Conservation (phyloP, 768 basidiomycete genomes). For the Trametes cinnabarina region DNA sequence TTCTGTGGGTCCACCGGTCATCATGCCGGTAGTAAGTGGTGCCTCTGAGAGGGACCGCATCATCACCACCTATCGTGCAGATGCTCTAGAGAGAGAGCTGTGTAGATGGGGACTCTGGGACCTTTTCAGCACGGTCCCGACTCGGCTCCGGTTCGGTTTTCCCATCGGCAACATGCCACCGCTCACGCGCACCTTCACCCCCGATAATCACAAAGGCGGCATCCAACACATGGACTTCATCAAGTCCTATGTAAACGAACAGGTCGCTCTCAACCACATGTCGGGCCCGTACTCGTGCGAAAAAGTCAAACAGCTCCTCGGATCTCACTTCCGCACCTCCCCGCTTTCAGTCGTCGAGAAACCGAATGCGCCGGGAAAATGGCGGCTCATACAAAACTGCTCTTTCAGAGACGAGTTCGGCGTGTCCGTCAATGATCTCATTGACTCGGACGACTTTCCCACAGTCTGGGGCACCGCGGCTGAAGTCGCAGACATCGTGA, state of each 20-base stretch:
- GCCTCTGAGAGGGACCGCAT: slow-evolving; percentile 8
- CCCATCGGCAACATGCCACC: slow-evolving; percentile 2
- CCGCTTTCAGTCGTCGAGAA: slow-evolving; percentile 7
- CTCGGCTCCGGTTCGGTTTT: slow-evolving; percentile 4
- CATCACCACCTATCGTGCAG: background rate
- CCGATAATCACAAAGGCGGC: slow-evolving; percentile 2
- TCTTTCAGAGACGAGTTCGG: background rate
- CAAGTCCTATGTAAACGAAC: background rate
- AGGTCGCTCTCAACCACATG: background rate
- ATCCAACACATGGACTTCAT: slow-evolving; percentile 5
- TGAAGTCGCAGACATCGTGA: background rate
- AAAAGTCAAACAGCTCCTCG: background rate
- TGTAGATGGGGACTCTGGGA: background rate
- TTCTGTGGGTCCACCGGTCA: slow-evolving; percentile 14
- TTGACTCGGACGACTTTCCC: slow-evolving; percentile 2
- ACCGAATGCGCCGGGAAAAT: background rate
- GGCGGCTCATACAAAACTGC: slow-evolving; percentile 3
- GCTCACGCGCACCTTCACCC: background rate
- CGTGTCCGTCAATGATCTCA: slow-evolving; percentile 1
- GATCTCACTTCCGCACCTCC: background rate
- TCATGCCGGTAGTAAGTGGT: slow-evolving; percentile 10
- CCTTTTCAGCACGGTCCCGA: background rate
- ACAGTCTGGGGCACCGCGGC: slow-evolving; percentile 7
- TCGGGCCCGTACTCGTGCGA: slow-evolving; percentile 4
- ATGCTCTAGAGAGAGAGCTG: background rate